Base-by-base conservation (phyloP, 1,139 yeast genomes). In the Yamadazyma blattariae region DNA sequence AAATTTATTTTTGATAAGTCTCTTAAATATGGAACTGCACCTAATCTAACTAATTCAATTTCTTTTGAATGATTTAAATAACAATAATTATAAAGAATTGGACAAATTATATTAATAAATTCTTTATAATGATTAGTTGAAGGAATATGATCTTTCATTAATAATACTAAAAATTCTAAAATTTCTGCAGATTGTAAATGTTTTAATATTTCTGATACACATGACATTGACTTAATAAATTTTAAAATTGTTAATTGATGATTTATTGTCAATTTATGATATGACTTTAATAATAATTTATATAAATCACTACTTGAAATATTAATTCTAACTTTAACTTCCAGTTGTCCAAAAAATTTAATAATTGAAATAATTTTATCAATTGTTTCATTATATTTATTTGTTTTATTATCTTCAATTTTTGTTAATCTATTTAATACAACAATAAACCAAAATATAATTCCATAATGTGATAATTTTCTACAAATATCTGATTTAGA, bases 401-500 rank as follows among this genome's bases (percentile, higher is more conserved):
- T 27, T 7, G 4, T 21, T n/a, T 23, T 15, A 7, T 20, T 21
- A 8, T 24, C 24, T 14, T 42, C 38, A 22, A 37, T 35, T 34
- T 52, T 57, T 3, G 56, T 44, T 29, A 60, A 46, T 22, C 70
- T 51, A 36, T 63, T 61, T 27, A 76, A 58, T 10, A 72, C 51
- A 6, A 68, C 71, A 21, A 71, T 68, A 37, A 71, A 63, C 72
- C 79, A 73, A 39, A 71, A 73, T 6, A 74, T 56, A 1, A 73
- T 67, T 0, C 75, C 74, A 43, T 71, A 68, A 40, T 70, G 66
- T 9, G 76, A 66, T 32, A 77, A 55, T 8, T 74, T 69, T n/a
- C 80, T 64, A 44, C 82, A 77, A 38, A 77, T 56, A 45, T 75
- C 81, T 8, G 79, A 73, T 39, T 71, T 68, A 16, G 75, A 69